Conservation (phyloP, 495 filamentous ascomycete species). For the Tuber calosporum region DNA sequence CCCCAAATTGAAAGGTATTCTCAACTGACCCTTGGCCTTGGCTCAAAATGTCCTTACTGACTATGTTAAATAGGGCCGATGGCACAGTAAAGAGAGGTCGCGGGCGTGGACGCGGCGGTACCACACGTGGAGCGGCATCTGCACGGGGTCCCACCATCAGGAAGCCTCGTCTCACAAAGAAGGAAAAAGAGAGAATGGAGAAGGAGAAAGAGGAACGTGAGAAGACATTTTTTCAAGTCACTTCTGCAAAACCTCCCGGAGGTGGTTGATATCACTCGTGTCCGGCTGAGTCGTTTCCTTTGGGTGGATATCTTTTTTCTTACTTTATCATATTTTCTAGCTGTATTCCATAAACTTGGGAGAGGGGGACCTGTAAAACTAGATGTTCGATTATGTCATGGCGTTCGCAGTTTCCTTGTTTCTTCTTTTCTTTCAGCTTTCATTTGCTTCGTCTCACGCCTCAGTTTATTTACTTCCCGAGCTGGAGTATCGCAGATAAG, state of each 20-base stretch:
- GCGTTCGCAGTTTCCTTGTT: conserved; percentile 14
- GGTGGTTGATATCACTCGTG: conserved; percentile 6
- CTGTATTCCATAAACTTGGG: conserved; percentile 7
- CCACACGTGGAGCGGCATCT: conserved; percentile 64
- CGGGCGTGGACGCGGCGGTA: conserved; percentile 54
- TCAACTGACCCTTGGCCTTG: conserved; percentile 5
- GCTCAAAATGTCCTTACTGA: conserved; percentile 35
- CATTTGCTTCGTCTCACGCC: conserved; percentile 36
- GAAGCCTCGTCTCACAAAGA: conserved; percentile 75
- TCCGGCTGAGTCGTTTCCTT: conserved; percentile 13
- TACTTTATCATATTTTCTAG: conserved; percentile 14
- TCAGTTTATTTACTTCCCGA: conserved; percentile 25
- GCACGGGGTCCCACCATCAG: conserved; percentile 68
- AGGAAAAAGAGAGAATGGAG: conserved; percentile 57
- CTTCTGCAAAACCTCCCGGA: conserved; percentile 14
- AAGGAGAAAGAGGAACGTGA: conserved; percentile 66
- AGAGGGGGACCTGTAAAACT: conserved; percentile 31
- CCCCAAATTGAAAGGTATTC: conserved; percentile 67
- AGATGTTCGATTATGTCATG: conserved; percentile 35
- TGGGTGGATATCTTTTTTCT: conserved; percentile 15
- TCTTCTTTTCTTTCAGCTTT: conserved; percentile 43
- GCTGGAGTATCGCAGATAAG: neutral
- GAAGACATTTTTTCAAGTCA: conserved; percentile 28
- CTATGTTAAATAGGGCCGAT: conserved; percentile 53
- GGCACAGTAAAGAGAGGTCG: conserved; percentile 62